Percentiles rank a stretch among this genome's conserved stretches.
Conservation (phyloP, 2,329 filamentous ascomycete species). For the Diaporthe ilicicola region DNA sequence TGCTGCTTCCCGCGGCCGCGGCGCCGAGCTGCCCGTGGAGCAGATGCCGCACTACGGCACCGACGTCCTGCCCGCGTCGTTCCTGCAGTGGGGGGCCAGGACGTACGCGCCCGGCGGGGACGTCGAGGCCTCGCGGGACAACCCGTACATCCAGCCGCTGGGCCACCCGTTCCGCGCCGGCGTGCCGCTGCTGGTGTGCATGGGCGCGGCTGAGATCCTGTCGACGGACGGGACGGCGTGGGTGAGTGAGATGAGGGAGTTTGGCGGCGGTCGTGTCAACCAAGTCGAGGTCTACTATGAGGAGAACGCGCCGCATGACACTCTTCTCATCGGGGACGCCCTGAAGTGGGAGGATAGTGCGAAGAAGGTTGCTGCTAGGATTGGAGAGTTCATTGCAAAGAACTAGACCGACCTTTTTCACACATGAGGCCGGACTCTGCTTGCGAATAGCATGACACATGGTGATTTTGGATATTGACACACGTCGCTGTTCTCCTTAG, state of each 20-base stretch:
- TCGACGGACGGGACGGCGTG: conserved; percentile 49
- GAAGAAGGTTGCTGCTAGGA: not conserved
- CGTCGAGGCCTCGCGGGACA: conserved; percentile 33
- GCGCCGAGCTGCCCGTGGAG: conserved; percentile 35
- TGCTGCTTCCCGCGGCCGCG: not conserved
- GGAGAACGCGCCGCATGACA: conserved; percentile 52
- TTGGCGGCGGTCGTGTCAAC: conserved; percentile 45
- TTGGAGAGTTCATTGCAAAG: conserved; percentile 21
- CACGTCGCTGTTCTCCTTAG: not conserved
- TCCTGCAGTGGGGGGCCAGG: conserved; percentile 49
- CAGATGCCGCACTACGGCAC: conserved; percentile 10
- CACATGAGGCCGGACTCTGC: not conserved
- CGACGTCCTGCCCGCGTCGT: conserved; percentile 11
- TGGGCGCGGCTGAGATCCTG: conserved; percentile 51
- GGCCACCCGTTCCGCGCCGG: conserved; percentile 47
- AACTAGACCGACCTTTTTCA: not conserved
- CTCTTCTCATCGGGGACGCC: conserved; percentile 47
- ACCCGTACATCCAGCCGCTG: conserved; percentile 49
- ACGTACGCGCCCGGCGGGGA: conserved; percentile 43
- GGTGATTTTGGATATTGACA: not conserved
- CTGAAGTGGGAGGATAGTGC: conserved; percentile 48
- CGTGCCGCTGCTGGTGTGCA: conserved; percentile 51
- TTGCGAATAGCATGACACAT: not conserved
- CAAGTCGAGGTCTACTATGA: conserved; percentile 48
- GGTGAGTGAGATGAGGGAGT: conserved; percentile 45